phyloP scores from a whole-genome alignment of 345 rosid genomes.

The Syzygium jambos region DNA sequence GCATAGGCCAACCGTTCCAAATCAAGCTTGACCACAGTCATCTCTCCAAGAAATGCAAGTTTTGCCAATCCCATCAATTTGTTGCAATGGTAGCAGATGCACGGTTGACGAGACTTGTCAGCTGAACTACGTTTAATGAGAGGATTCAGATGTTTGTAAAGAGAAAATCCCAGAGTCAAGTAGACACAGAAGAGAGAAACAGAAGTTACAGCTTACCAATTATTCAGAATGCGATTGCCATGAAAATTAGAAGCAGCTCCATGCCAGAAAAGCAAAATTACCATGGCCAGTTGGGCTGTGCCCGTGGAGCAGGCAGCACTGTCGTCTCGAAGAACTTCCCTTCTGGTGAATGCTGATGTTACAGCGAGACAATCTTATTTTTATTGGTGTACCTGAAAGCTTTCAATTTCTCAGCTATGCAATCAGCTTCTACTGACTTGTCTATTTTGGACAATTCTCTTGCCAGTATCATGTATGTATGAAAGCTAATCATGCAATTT shows the following conservation, averaged over 20 bases:
- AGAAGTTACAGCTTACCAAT: neutral
- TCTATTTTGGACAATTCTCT: slow-evolving; percentile 36
- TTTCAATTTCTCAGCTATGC: slow-evolving; percentile 3
- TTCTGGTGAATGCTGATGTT: neutral
- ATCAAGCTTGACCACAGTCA: neutral
- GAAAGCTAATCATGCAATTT: slow-evolving; percentile 19
- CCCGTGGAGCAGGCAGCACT: neutral
- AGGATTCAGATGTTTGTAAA: neutral
- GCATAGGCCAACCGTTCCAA: neutral
- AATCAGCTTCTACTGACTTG: slow-evolving; percentile 19
- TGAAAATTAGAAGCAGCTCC: neutral
- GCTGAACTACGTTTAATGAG: neutral
- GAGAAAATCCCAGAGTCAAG: neutral
- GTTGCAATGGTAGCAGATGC: neutral
- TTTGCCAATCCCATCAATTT: neutral
- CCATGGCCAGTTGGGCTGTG: neutral
- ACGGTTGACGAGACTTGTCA: neutral
- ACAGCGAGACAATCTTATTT: neutral
- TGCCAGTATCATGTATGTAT: slow-evolving; percentile 27
- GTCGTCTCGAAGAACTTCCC: neutral
- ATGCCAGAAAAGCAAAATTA: neutral
- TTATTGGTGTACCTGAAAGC: neutral
- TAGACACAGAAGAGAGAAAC: neutral
- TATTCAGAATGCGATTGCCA: neutral
- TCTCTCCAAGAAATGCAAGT: neutral